Percentiles rank a stretch among this genome's conserved stretches.
Evolutionary conservation across 192 early-diverging fungal species (phyloP).

Genomic region (Backusella liffmaniae): DNA sequence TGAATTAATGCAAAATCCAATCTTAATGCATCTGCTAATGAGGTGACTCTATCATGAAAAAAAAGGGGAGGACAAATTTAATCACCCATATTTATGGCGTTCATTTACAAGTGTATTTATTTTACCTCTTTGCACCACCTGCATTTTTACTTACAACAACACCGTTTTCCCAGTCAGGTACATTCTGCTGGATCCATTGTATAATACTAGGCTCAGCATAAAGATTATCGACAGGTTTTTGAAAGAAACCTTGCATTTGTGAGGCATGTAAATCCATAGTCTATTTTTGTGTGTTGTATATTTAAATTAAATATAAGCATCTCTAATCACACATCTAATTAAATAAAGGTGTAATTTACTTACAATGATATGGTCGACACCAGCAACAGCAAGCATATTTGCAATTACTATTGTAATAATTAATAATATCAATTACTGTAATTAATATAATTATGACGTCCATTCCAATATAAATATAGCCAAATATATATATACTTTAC

Average conservation of each 20-base stretch:
- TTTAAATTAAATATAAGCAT: background rate
- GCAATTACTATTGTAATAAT: constrained; percentile 63
- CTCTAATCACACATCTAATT: background rate
- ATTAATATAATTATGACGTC: background rate
- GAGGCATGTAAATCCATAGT: constrained; percentile 97
- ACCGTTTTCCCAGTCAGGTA: constrained; percentile 82
- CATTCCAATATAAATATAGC: background rate
- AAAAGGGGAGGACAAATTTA: too few species aligned
- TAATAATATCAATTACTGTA: background rate
- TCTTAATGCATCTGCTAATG: constrained; percentile 85
- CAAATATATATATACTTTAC: constrained; percentile 17
- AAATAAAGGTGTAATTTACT: background rate
- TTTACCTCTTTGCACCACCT: constrained; percentile 91
- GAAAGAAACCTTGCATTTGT: constrained; percentile 86
- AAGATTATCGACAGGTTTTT: constrained; percentile 91
- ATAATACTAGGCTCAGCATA: constrained; percentile 89
- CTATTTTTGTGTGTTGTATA: constrained; percentile 1
- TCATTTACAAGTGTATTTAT: constrained; percentile 17
- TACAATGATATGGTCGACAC: constrained; percentile 71
- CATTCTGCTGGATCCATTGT: constrained; percentile 87
- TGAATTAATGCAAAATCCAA: constrained; percentile 96
- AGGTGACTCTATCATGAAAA: constrained; percentile 55
- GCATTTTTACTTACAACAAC: constrained; percentile 99
- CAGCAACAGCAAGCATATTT: constrained; percentile 94
- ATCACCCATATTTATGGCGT: background rate